Evolutionary conservation across 805 yeast genomes (phyloP), one percentile per base, ranked within the genome.

Genomic region (Ogataea haglerorum): DNA sequence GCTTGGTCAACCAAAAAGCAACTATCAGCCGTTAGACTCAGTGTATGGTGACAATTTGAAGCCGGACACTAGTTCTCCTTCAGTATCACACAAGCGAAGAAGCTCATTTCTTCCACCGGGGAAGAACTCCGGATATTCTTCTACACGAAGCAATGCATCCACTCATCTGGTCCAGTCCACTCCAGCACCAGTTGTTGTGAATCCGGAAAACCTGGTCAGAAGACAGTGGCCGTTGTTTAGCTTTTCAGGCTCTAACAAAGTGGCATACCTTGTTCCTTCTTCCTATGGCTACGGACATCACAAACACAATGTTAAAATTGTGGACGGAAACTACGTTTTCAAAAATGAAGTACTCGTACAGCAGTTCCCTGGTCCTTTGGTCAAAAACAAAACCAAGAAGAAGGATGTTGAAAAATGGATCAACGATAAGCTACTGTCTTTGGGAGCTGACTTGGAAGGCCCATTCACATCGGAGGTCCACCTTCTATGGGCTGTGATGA

Each of bases 151-250:
- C 9, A n/a, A 24, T 13, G 38, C 26, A 15, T 14, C 34, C 6
- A 13, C 38, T 6, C 28, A 27, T 5, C 13, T 36, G 38, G 26
- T 28, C 29, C n/a, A 54, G 48, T 24, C 60, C 49, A 38, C 61
- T 3, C 65, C 66, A 15, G 66, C 66, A 2, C 65, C 66, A 1
- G 63, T 54, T 28, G 64, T 69, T 6, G 62, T 65, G 22, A 73
- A 79, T 45, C 83, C 85, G 6, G 75, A 73, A 37, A 74, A 78
- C 17, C 59, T 82, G 37, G 60, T 70, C 17, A 61, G 65, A 34
- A 69, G 84, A 40, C 95, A 85, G 56, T 84, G 83, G 62, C 95
- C 96, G 0, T 56, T 88, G 24, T 83, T 86, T 57, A 69, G 73
- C 43, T 88, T 93, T 84, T 68, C 77, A 19, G 64, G 63, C 15